Evolutionary conservation across 2,329 filamentous ascomycete species (phyloP).

Genomic region (Stagonosporopsis chrysanthemi): DNA sequence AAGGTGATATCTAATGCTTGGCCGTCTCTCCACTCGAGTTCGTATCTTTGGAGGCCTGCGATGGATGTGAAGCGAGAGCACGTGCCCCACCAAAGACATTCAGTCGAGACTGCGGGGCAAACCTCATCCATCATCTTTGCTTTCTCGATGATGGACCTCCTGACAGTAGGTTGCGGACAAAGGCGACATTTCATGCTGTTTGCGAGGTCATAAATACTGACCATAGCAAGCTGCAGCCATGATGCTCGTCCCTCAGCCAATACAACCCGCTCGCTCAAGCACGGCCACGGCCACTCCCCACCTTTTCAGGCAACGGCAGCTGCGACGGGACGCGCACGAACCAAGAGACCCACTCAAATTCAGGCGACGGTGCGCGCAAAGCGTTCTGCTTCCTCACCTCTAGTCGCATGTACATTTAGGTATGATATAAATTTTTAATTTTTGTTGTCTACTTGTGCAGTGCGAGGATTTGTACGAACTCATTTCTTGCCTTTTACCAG

Average conservation of each 20-base stretch:
- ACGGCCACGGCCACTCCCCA: conserved; percentile 4
- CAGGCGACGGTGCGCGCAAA: neutral
- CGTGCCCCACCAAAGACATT: conserved; percentile 14
- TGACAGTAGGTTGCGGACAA: neutral
- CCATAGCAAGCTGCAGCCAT: neutral
- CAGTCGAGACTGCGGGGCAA: conserved; percentile 5
- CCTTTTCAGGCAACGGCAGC: neutral
- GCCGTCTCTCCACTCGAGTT: neutral
- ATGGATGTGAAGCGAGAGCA: conserved; percentile 6
- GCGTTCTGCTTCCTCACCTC: neutral
- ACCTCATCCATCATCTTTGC: conserved; percentile 1
- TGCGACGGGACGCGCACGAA: conserved; percentile 1
- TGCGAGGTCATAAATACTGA: neutral
- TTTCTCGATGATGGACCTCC: neutral
- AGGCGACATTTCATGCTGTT: neutral
- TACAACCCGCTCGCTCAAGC: neutral
- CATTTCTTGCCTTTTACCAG: conserved; percentile 83
- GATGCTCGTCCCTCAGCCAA: neutral
- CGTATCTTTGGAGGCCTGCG: too few relatives aligned
- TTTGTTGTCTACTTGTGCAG: conserved; percentile 55
- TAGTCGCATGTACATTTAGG: neutral
- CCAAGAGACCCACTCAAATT: neutral
- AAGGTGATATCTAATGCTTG: neutral
- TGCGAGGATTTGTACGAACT: conserved; percentile 75
- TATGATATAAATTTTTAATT: conserved; percentile 19